phyloP scores from a whole-genome alignment of 305 asterid genomes.

The Fraxinus angustifolia region DNA sequence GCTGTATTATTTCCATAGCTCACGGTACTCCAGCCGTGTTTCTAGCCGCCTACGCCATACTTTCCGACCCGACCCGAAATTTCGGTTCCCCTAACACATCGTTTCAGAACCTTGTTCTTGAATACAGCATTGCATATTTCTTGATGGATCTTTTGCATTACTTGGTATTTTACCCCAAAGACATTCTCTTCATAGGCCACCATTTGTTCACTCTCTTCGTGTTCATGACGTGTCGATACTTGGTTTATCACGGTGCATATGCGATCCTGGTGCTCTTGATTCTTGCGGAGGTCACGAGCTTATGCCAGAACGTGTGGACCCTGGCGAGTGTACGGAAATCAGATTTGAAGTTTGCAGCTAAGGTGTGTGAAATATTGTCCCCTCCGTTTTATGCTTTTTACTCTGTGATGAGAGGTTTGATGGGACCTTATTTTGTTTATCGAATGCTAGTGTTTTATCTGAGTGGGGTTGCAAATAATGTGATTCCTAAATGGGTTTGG shows the following conservation, averaged over 20 bases:
- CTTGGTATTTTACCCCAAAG: constrained; percentile 60
- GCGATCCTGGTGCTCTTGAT: constrained; percentile 65
- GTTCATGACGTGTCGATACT: constrained; percentile 74
- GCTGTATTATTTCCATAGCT: constrained; percentile 71
- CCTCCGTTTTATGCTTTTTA: constrained; percentile 83
- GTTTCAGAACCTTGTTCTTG: constrained; percentile 63
- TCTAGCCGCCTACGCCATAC: constrained; percentile 49
- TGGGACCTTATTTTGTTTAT: constrained; percentile 72
- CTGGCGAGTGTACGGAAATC: constrained; percentile 57
- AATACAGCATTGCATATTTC: constrained; percentile 89
- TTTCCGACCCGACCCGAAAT: constrained; percentile 46
- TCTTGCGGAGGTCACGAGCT: constrained; percentile 87
- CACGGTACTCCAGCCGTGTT: constrained; percentile 94
- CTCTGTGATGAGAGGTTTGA: constrained; percentile 65
- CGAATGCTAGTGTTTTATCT: constrained; percentile 56
- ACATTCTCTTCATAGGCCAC: constrained; percentile 79
- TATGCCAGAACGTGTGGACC: constrained; percentile 90
- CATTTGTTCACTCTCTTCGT: constrained; percentile 86
- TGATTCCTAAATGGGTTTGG: constrained; percentile 87
- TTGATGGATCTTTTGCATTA: constrained; percentile 79
- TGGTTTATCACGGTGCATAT: constrained; percentile 70
- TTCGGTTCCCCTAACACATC: constrained; percentile 68
- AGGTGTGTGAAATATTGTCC: constrained; percentile 49
- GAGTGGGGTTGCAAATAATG: constrained; percentile 59
- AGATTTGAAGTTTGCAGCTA: constrained; percentile 61